Evolutionary conservation across 176 grass and related monocot species (phyloP), one percentile per base, ranked within the genome.

Genomic region (Chloris gayana): DNA sequence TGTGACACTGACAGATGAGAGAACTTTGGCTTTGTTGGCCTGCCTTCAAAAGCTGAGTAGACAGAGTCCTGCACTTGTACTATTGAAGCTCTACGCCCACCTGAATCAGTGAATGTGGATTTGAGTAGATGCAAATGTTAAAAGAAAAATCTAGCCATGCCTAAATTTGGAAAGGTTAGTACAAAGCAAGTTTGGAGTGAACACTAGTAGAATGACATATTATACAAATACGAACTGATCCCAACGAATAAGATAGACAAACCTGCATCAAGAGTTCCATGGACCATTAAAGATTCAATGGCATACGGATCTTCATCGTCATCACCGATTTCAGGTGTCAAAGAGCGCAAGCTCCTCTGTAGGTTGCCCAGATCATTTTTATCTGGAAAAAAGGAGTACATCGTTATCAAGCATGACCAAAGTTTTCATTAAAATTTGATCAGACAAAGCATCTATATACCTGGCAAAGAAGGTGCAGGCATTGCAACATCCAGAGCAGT

Each of bases 241-340:
- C 6, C 17, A 83, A 38, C 39, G 70, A 38, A 46, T 31, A 77
- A 77, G 59, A 76, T 64, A 70, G 42, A 31, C 66, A 70, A 80
- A 97, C 90, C 96, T 87, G 86, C 80, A 89, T 86, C 67, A 45
- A 99, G 58, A 63, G 82, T 84, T 82, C 92, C 92, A 77, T 93
- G 90, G 64, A 99, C 77, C 83, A 89, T 74, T 59, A 99, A 42
- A 1, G 86, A 91, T 84, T 95, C 92, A 74, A 91, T 79, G 14
- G 86, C 87, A 67, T 89, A 89, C 11, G 86, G 84, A 87, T 99
- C 96, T 79, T 99, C 92, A 30, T 89, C 79, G 3, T 93, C 82
- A 14, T 93, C 59, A 42, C 76, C 78, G 44, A 89, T 85, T 86
- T 91, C 96, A 83, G 88, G 82, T 15, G 88, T 89, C 79, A 99